Percentiles rank a stretch among this genome's conserved stretches.
Evolutionary conservation across 805 yeast genomes (phyloP).

Genomic region (Nakazawaea peltata): DNA sequence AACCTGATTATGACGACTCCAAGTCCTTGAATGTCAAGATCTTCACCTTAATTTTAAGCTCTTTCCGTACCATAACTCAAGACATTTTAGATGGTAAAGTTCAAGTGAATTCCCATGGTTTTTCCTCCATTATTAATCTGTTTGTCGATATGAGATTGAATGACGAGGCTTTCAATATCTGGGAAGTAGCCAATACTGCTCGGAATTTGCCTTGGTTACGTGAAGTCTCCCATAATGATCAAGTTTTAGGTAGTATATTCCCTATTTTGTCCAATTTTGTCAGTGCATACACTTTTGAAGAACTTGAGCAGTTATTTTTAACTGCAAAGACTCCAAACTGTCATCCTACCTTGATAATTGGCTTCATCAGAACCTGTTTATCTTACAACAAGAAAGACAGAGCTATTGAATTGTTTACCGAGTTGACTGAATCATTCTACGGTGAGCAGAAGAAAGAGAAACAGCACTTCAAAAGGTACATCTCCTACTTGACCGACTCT

Average conservation of each 20-base stretch:
- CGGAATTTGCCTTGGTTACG: conserved; percentile 25
- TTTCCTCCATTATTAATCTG: conserved; percentile 49
- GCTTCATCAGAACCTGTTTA: conserved; percentile 70
- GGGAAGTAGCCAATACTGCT: conserved; percentile 54
- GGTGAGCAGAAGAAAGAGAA: conserved; percentile 13
- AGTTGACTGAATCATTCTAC: conserved; percentile 45
- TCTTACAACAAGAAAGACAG: conserved; percentile 54
- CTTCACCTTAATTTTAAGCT: conserved; percentile 38
- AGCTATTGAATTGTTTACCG: conserved; percentile 59
- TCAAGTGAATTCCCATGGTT: conserved; percentile 42
- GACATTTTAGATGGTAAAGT: conserved; percentile 38
- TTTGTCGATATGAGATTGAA: conserved; percentile 53
- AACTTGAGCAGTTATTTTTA: conserved; percentile 49
- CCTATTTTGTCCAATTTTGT: conserved; percentile 57
- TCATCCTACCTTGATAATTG: conserved; percentile 47
- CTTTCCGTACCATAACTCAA: conserved; percentile 43
- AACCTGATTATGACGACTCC: conserved; percentile 50
- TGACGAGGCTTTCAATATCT: conserved; percentile 57
- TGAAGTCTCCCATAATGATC: conserved; percentile 47
- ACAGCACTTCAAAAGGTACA: conserved; percentile 19
- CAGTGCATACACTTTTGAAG: conserved; percentile 35
- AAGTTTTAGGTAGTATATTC: conserved; percentile 60
- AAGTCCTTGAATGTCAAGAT: conserved; percentile 44
- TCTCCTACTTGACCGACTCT: conserved; percentile 56
- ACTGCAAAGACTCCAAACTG: conserved; percentile 23